Evolutionary conservation across 2,329 filamentous ascomycete genomes (phyloP), one percentile per base, ranked within the genome.

Genomic region (Phialocephala sp.): DNA sequence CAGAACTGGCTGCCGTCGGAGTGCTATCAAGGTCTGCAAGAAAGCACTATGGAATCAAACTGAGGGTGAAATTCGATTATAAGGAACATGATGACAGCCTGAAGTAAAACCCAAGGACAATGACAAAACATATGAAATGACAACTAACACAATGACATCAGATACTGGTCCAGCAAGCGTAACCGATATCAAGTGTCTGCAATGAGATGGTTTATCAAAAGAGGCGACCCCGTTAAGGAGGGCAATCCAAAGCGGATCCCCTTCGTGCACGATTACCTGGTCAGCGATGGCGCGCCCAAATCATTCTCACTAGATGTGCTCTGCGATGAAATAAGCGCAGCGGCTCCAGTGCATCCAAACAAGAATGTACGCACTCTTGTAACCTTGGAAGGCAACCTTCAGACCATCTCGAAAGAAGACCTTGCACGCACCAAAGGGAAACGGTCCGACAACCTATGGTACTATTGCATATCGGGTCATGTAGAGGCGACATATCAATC

Each of bases 31-130:
- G 80, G 61, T 76, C 74, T 63, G 80, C 79, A 9, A 77, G 81
- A 43, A 82, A 81, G 68, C 78, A 81, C 66, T 83, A 82, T 62
- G 81, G 80, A 6, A 77, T 75, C 15, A 75, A 78, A 32, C n/a
- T 68, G 15, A 15, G 37, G 2, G 39, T 45, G 6, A 20, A 66
- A 4, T 69, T 66, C 50, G 58, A 64, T 15, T 11, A 37, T 4
- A 43, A 14, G 4, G 60, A 27, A 12, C 68, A 69, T 52, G 47
- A 60, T 9, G 47, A 55, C 12, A 41, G n/a, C 22, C 58, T 41
- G 32, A 64, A 65, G 60, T 62, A 59, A 60, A 61, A 39, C 3
- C 15, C 6, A 47, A 22, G 6, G 8, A 18, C 5, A 24, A 52
- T 36, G 32, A 4, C 32, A 39, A n/a, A 20, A 37, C n/a, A n/a